Percentiles rank a stretch among this genome's conserved stretches.
Conservation (phyloP, 257 asterid genomes). For the Scutellaria minor region DNA sequence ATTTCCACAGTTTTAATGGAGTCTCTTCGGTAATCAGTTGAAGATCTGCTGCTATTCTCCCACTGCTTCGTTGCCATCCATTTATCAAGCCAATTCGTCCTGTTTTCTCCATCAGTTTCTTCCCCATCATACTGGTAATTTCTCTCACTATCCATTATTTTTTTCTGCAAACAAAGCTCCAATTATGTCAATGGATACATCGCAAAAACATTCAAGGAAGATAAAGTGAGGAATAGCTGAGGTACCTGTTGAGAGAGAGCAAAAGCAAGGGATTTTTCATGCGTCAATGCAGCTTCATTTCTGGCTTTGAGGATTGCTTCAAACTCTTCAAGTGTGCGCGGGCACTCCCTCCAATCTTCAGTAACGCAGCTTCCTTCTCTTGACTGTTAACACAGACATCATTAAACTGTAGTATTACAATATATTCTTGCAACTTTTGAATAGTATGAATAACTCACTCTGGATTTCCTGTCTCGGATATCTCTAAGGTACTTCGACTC, state of each 20-base stretch:
- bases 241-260: slow-evolving; percentile 74
- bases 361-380: slow-evolving; percentile 63
- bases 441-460: slow-evolving; percentile 44
- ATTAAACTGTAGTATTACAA: neutral
- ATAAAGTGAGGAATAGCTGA: neutral
- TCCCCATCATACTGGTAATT: slow-evolving; percentile 41
- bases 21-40: slow-evolving; percentile 69
- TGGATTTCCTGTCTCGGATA: slow-evolving; percentile 59
- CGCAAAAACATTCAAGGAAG: neutral
- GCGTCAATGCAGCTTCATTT: slow-evolving; percentile 68
- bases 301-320: slow-evolving; percentile 71
- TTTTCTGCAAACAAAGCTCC: slow-evolving; percentile 35
- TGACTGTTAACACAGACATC: slow-evolving; percentile 47
- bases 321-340: slow-evolving; percentile 73
- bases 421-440: neutral
- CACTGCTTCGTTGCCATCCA: slow-evolving; percentile 74
- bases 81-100: slow-evolving; percentile 59
- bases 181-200: neutral
- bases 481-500: slow-evolving; percentile 67
- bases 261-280: slow-evolving; percentile 66
- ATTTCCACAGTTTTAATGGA: slow-evolving; percentile 80
- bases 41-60: slow-evolving; percentile 62
- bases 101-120: slow-evolving; percentile 51
- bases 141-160: slow-evolving; percentile 42
- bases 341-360: slow-evolving; percentile 79